phyloP scores from a whole-genome alignment of 75 land plant species.

The Pseudotsuga menziesii region DNA sequence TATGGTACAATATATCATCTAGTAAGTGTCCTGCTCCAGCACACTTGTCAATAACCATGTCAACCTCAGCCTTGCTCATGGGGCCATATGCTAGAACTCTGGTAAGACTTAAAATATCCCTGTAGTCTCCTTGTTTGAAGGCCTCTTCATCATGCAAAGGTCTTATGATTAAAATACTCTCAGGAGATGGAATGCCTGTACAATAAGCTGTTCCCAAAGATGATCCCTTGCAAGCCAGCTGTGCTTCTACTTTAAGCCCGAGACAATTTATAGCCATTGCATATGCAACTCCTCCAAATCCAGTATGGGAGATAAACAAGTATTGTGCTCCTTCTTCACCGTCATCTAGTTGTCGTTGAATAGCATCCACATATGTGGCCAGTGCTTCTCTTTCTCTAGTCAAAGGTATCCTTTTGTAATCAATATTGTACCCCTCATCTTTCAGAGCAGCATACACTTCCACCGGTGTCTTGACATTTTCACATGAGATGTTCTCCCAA shows the following conservation, averaged over 20 bases:
- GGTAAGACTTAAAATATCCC: slow-evolving; percentile 86
- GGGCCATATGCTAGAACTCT: slow-evolving; percentile 87
- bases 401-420: too few species aligned
- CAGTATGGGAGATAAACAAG: too few species aligned
- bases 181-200: slow-evolving; percentile 6
- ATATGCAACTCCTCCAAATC: slow-evolving; percentile 92
- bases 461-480: too few species aligned
- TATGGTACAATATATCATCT: slow-evolving; percentile 70
- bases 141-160: slow-evolving; percentile 49
- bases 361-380: too few species aligned
- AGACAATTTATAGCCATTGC: slow-evolving; percentile 90
- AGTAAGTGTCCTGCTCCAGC: slow-evolving; percentile 84
- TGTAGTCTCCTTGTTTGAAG: slow-evolving; percentile 73
- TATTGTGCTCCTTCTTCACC: too few species aligned
- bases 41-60: slow-evolving; percentile 54
- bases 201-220: slow-evolving; percentile 18
- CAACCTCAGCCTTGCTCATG: slow-evolving; percentile 77
- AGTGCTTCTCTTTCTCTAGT: too few species aligned
- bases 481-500: too few species aligned
- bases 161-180: slow-evolving; percentile 4
- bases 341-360: too few species aligned
- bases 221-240: slow-evolving; percentile 16
- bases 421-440: too few species aligned
- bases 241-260: slow-evolving; percentile 48
- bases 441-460: too few species aligned